Percentiles rank a stretch among this genome's conserved stretches.
phyloP scores from a whole-genome alignment of 352 stramenopile genomes.

The Globisporangium paddicum region DNA sequence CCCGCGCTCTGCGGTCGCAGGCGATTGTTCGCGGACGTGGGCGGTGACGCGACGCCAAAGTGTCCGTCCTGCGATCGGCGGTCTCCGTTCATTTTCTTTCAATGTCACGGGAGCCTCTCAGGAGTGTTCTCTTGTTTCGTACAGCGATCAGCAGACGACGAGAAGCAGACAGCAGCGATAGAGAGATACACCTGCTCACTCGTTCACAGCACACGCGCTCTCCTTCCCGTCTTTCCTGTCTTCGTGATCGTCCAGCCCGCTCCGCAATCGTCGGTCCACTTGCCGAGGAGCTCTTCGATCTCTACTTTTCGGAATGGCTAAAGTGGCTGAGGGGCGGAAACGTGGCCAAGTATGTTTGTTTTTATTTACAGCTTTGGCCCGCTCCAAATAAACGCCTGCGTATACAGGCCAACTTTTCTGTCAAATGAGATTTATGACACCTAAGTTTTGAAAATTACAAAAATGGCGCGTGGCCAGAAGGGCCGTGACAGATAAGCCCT shows the following conservation, averaged over 20 bases:
- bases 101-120: neutral
- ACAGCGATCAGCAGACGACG: neutral
- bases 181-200: neutral
- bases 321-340: conserved; percentile 1
- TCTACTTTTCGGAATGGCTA: neutral
- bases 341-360: too few relatives aligned
- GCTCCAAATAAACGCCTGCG: too few relatives aligned
- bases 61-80: conserved; percentile 13
- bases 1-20: conserved; percentile 45
- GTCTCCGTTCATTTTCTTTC: conserved; percentile 14
- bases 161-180: too few relatives aligned
- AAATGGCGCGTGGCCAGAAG: too few relatives aligned
- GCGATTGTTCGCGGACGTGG: conserved; percentile 3
- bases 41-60: conserved; percentile 10
- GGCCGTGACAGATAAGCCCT: conserved; percentile 37
- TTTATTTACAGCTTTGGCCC: too few relatives aligned
- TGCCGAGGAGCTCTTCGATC: neutral
- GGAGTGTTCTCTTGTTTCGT: neutral
- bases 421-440: too few relatives aligned
- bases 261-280: neutral
- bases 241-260: neutral
- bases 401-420: too few relatives aligned
- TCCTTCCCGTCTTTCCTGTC: neutral
- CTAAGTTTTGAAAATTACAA: too few relatives aligned
- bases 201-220: too few relatives aligned